Conservation (phyloP, 805 yeast species). For the Zygosaccharomyces pseudorouxii region DNA sequence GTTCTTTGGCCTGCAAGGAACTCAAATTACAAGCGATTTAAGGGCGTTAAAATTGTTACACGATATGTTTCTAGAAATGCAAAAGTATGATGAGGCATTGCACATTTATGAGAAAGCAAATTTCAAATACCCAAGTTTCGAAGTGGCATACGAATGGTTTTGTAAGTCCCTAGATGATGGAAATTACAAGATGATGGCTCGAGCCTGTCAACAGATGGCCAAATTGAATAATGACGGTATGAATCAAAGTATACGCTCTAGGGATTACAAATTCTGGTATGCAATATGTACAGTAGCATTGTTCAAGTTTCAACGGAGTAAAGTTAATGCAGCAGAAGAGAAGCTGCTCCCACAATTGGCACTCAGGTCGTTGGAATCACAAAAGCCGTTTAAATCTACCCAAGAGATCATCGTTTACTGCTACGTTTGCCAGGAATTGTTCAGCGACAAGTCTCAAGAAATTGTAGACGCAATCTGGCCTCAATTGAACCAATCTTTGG, state of each 20-base stretch:
- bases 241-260: conserved; percentile 18
- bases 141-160: conserved; percentile 54
- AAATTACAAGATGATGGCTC: conserved; percentile 51
- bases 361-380: conserved; percentile 47
- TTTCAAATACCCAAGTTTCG: conserved; percentile 50
- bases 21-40: conserved; percentile 42
- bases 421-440: conserved; percentile 41
- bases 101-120: conserved; percentile 54
- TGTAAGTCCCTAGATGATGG: conserved; percentile 43
- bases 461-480: conserved; percentile 36
- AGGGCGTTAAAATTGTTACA: conserved; percentile 47
- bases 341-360: conserved; percentile 59
- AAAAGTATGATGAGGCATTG: conserved; percentile 39
- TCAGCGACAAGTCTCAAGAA: conserved; percentile 34
- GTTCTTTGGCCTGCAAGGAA: conserved; percentile 25
- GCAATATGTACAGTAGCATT: conserved; percentile 44
- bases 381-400: conserved; percentile 48
- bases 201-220: conserved; percentile 41
- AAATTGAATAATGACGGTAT: conserved; percentile 37
- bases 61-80: conserved; percentile 41
- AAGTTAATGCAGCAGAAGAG: conserved; percentile 42
- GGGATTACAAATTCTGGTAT: conserved; percentile 47
- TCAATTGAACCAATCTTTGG: conserved; percentile 35
- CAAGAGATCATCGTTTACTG: conserved; percentile 66
- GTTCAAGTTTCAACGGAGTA: conserved; percentile 39